Evolutionary conservation across 2,329 filamentous ascomycete genomes (phyloP), one percentile per base, ranked within the genome.

Genomic region (Xylariaceae sp.): DNA sequence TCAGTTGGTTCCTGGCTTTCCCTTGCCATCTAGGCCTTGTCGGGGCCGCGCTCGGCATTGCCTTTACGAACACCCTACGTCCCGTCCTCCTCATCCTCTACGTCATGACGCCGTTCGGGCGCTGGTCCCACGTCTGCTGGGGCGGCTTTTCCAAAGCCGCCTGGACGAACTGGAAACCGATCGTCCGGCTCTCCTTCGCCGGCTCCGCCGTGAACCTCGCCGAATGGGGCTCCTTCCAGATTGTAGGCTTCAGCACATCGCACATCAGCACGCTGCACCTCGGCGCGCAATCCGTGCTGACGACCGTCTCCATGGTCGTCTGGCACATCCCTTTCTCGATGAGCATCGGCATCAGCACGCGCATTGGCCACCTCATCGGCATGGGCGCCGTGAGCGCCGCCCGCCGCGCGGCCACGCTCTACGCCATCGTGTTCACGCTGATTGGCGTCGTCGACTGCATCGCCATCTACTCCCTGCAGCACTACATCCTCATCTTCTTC

Each of bases 1-100:
- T 81, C 17, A 80, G 78, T 64, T 82, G 79, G 73, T 59, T 79
- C 3, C 77, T 82, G n/a, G 78, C 74, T 0, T 75, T 77, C 58
- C 66, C 64, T 6, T 53, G 76, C 2, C 68, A 62, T 0, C 75
- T 80, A 74, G 78, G 79, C 0, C 76, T 83, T 3, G 74, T 75
- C 1, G 81, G 81, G 2, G 80, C 81, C 0, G 79, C 81, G 0
- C 68, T 82, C 0, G 79, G 78, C 8, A 76, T 76, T 2, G 80
- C 80, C 0, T 61, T 81, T 0, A 77, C 77, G 18, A 80, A 82
- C 57, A 75, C 77, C 30, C 69, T 82, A 0, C 75, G 80, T 0
- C 78, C 79, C 0, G 9, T 80, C 0, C 68, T 82, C 0, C 73
- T 83, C 0, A 69, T 79, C 10, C 37, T 76, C 1, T 82, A 82